phyloP scores from a whole-genome alignment of 2,329 filamentous ascomycete genomes.

The Calonectria pseudoturangicola region DNA sequence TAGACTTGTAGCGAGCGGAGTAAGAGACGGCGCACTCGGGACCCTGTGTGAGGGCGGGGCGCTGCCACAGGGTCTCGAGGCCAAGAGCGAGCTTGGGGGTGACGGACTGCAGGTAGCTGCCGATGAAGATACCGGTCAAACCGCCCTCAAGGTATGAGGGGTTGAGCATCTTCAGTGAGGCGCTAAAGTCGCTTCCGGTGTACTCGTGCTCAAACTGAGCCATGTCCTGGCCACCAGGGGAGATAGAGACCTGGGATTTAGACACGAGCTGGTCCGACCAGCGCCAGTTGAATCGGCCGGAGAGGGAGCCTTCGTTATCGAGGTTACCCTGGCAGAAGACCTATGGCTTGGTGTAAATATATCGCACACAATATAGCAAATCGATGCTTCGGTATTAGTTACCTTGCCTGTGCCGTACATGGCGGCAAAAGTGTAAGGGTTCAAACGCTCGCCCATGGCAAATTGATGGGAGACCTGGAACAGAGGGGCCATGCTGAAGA shows the following conservation, averaged over 20 bases:
- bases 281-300: conserved; percentile 93
- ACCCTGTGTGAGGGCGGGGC: conserved; percentile 86
- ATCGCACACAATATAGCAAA: conserved; percentile 34
- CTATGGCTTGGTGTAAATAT: conserved; percentile 67
- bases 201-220: conserved; percentile 97
- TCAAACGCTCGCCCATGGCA: conserved; percentile 93
- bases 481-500: conserved; percentile 92
- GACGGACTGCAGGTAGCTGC: conserved; percentile 94
- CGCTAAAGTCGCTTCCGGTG: conserved; percentile 93
- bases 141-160: conserved; percentile 95
- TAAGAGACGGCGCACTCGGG: conserved; percentile 96
- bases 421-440: conserved; percentile 95
- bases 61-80: conserved; percentile 95
- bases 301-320: conserved; percentile 92
- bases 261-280: conserved; percentile 88
- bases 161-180: conserved; percentile 94
- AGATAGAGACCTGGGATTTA: conserved; percentile 91
- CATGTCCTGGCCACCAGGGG: conserved; percentile 88
- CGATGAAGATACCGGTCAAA: conserved; percentile 95
- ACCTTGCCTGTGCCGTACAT: conserved; percentile 96
- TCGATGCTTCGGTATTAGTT: conserved; percentile 44
- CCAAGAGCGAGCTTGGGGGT: conserved; percentile 91
- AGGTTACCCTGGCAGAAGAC: conserved; percentile 96
- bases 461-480: conserved; percentile 99
- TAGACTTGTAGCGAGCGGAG: conserved; percentile 91